Conservation (phyloP, 1,139 yeast genomes). For the Schizosaccharomyces versatilis region DNA sequence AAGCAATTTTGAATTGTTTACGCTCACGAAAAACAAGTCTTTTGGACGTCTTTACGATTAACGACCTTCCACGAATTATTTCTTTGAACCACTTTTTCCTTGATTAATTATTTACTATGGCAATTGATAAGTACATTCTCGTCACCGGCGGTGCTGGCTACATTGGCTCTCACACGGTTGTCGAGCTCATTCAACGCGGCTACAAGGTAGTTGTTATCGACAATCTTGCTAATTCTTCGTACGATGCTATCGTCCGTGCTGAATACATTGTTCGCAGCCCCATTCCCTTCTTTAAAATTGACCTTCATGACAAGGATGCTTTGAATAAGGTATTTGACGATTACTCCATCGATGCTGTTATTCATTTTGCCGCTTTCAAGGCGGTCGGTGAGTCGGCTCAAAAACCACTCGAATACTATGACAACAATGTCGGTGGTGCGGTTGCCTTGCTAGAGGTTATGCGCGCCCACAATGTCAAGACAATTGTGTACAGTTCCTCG, state of each 20-base stretch:
- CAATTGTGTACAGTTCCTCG: slow-evolving; percentile 55
- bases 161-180: slow-evolving; percentile 63
- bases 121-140: slow-evolving; percentile 16
- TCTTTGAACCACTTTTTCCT: too few relatives aligned
- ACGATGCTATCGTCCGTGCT: slow-evolving; percentile 45
- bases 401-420: slow-evolving; percentile 50
- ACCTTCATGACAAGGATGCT: slow-evolving; percentile 31
- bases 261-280: slow-evolving; percentile 29
- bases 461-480: slow-evolving; percentile 25
- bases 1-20: too few relatives aligned
- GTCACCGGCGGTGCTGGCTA: slow-evolving; percentile 83
- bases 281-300: slow-evolving; percentile 34
- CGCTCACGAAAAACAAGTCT: too few relatives aligned
- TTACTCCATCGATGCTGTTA: slow-evolving; percentile 36
- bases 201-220: slow-evolving; percentile 52
- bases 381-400: slow-evolving; percentile 67
- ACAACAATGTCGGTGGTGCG: slow-evolving; percentile 49
- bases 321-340: slow-evolving; percentile 29
- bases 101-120: neutral
- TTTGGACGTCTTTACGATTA: too few relatives aligned
- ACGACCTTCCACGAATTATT: too few relatives aligned
- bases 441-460: slow-evolving; percentile 36
- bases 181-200: slow-evolving; percentile 42
- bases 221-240: slow-evolving; percentile 44
- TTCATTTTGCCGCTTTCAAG: slow-evolving; percentile 72